Base-by-base conservation (phyloP, 768 basidiomycete genomes). In the Amanita polypyramis region DNA sequence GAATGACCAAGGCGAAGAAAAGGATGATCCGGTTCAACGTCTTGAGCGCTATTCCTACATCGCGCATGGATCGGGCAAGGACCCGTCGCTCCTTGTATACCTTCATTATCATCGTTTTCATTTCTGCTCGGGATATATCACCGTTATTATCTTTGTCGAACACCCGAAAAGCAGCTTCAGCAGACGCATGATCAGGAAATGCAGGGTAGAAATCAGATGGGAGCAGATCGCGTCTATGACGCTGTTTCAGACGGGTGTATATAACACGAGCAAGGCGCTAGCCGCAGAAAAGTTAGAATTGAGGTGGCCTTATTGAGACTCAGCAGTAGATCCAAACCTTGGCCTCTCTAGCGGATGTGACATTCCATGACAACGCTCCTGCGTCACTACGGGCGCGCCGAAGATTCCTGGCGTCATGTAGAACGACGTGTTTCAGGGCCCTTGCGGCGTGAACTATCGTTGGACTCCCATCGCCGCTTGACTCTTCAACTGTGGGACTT, bases 51-150 rank as follows among this genome's bases (percentile, higher is more conserved):
- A 67, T 72, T 8, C 79, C 70, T 40, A 84, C 84, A 58, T 89
- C 86, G 42, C 77, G 81, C 76, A 89, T 81, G 20, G 82, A 82
- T 44, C 82, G 77, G 35, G 79, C 80, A 21, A 90, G 68, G 66
- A 80, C 80, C 19, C 85, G 74, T 1, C 86, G 79, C 59, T 90
- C 86, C 60, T 82, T 85, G 70, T 89, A 90, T 10, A 84, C 72
- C 57, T 74, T 79, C 51, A 87, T 63, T 20, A 87, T 58, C 23
- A 73, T 74, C 21, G 74, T 67, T 64, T 86, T 89, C 58, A 90
- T 74, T 61, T 90, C 86, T n/a, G 75, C 68, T 32, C 79, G 77
- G 11, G 82, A 79, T 47, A 88, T 70, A 58, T 90, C 86, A 6
- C 83, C 83, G 52, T 89, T 85, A 57, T 75, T 72, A 59, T 90